Conservation (phyloP, 139 green algal genomes). For the Auxenochlorella pyrenoidosa region DNA sequence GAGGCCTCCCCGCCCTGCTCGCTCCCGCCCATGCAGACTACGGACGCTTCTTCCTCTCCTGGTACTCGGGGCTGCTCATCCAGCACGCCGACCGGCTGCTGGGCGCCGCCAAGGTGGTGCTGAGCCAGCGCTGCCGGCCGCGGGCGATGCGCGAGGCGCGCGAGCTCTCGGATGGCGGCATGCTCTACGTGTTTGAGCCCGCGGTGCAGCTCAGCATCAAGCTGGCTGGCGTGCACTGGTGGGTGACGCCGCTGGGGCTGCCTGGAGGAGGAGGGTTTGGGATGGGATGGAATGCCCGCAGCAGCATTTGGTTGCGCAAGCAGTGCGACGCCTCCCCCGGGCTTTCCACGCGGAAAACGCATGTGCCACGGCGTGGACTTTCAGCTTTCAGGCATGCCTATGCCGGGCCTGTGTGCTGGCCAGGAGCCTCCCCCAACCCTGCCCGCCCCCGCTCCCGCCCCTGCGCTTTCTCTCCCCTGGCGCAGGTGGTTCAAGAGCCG, state of each 20-base stretch:
- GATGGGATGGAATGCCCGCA: too few species aligned
- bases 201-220: constrained; percentile 85
- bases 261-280: not conserved
- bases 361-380: too few species aligned
- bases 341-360: too few species aligned
- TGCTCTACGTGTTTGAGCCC: constrained; percentile 48
- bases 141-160: constrained; percentile 61
- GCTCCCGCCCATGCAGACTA: constrained; percentile 64
- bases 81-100: constrained; percentile 90
- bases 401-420: not conserved
- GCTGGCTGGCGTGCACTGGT: constrained; percentile 97
- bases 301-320: too few species aligned
- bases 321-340: too few species aligned
- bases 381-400: not conserved
- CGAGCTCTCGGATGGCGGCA: constrained; percentile 45
- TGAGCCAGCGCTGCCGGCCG: constrained; percentile 72
- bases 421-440: not conserved
- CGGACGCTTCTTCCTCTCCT: constrained; percentile 94
- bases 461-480: not conserved
- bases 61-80: constrained; percentile 91
- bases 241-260: not conserved
- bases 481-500: constrained; percentile 92
- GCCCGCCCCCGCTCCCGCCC: not conserved
- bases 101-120: constrained; percentile 47
- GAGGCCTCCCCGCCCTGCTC: not conserved